Evolutionary conservation across 2,329 filamentous ascomycete species (phyloP).

Genomic region (Cladosporium sp.): DNA sequence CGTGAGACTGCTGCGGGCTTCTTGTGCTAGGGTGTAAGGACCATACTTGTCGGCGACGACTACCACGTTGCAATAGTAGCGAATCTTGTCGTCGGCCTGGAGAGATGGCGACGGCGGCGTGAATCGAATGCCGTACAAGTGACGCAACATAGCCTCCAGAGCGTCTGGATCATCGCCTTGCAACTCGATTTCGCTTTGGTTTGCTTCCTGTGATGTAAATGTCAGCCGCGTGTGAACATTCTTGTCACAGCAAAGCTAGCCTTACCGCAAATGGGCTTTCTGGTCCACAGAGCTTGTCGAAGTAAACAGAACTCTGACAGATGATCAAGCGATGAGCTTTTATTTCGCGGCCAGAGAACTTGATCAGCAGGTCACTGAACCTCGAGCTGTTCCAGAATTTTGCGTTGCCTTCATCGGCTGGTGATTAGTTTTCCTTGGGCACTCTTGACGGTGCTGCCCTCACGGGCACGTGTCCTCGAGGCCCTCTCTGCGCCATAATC

Average conservation of each 20-base stretch:
- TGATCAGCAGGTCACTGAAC: neutral
- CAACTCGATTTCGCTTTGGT: neutral
- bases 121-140: neutral
- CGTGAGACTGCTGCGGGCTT: neutral
- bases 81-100: neutral
- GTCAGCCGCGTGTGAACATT: too few relatives aligned
- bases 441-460: too few relatives aligned
- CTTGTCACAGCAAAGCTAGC: too few relatives aligned
- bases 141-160: neutral
- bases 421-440: too few relatives aligned
- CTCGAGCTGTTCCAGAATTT: too few relatives aligned
- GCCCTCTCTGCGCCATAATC: too few relatives aligned
- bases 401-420: too few relatives aligned
- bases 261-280: neutral
- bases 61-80: neutral
- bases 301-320: neutral
- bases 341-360: neutral
- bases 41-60: slow-evolving; percentile 3
- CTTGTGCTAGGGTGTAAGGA: neutral
- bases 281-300: neutral
- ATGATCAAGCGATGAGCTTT: neutral
- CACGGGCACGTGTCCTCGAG: too few relatives aligned
- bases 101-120: neutral
- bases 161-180: slow-evolving; percentile 4
- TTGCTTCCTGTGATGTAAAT: neutral